Base-by-base conservation (phyloP, 2,329 filamentous ascomycete species). In the Beauveria medogensis region DNA sequence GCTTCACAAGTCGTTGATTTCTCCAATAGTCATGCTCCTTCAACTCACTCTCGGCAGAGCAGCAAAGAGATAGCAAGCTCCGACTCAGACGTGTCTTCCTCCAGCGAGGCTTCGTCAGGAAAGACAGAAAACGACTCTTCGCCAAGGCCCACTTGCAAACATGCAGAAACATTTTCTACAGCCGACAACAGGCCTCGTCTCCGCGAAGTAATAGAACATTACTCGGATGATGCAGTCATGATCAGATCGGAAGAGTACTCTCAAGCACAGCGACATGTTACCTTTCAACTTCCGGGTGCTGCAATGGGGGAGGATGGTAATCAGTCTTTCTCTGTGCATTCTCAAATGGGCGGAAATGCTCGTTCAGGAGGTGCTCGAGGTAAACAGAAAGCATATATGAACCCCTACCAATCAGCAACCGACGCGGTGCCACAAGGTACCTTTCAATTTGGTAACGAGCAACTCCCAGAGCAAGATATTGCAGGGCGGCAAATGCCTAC, bases 1-100 rank as follows among this genome's bases (percentile, higher is more conserved):
- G 78, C 77, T 12, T 71, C 74, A 20, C 72, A 77, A 55, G 74
- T 71, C 12, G 70, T 74, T 5, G 72, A 74, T 37, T 67, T 63
- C 12, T 69, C 73, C 18, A 68, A 71, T 41, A 61, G 56, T 50
- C 57, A 28, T 55, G 54, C 28, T 57, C 61, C 40, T 20, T 18
- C 51, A 5, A 28, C 40, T 41, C 8, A n/a, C 20, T 47, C n/a
- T 20, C n/a, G 26, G 6, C 20, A 41, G 20, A 55, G 14, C 4
- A 55, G 50, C 28, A 18, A 30, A 3, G 48, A 59, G 12, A 10
- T 18, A 10, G 5, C 30, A 47, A 55, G 41, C 18, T 48, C 50
- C 26, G 28, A 28, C 22, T 60, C 41, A 7, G 43, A 30, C 18
- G 5, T 3, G 4, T 48, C 41, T 7, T 22, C 2, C 24, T 54